Conservation (phyloP, 345 rosid genomes). For the Draba incana region DNA sequence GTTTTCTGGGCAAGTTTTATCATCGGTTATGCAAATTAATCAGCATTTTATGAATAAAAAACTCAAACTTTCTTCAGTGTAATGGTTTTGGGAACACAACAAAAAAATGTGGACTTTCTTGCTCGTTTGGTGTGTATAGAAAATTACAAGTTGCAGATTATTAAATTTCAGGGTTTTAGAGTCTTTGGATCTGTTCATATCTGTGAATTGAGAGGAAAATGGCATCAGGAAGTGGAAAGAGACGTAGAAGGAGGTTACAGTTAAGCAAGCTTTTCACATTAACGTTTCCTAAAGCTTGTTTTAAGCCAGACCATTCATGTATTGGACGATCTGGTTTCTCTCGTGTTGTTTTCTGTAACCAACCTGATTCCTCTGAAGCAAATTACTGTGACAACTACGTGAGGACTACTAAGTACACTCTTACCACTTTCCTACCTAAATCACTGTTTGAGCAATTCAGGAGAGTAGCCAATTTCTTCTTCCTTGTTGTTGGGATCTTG, state of each 20-base stretch:
- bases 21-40: constrained; percentile 1
- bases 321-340: constrained; percentile 86
- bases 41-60: not conserved
- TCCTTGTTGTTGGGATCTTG: constrained; percentile 70
- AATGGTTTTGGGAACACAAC: not conserved
- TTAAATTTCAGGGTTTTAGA: constrained; percentile 14
- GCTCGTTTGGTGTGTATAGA: not conserved
- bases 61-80: constrained; percentile 18
- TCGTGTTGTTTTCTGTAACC: constrained; percentile 77
- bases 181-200: not conserved
- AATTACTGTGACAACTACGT: constrained; percentile 65
- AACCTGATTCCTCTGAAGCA: constrained; percentile 62
- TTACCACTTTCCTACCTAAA: constrained; percentile 78
- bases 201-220: constrained; percentile 20
- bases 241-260: constrained; percentile 61
- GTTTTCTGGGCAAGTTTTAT: constrained; percentile 16
- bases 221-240: constrained; percentile 45
- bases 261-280: constrained; percentile 78
- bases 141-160: not conserved
- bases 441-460: constrained; percentile 95
- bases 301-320: constrained; percentile 67
- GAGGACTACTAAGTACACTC: constrained; percentile 75
- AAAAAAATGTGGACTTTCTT: constrained; percentile 17
- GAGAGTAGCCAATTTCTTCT: constrained; percentile 89
- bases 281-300: constrained; percentile 58